Evolutionary conservation across 1,139 yeast genomes (phyloP), one percentile per base, ranked within the genome.

Genomic region (Yamadazyma friedrichii): DNA sequence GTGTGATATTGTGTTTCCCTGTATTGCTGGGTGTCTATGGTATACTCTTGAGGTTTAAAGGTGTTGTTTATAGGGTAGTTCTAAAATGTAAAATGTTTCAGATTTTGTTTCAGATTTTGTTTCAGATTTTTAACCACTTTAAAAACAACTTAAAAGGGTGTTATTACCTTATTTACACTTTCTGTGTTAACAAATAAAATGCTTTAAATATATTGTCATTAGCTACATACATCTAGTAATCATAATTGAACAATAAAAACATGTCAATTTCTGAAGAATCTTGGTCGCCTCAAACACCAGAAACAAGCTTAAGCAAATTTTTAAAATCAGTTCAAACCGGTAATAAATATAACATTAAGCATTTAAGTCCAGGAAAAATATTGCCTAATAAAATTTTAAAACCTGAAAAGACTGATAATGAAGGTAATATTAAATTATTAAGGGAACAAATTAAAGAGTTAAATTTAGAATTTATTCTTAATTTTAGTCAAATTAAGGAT

Each of bases 271-370:
- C 24, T 20, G 24, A 20, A 6, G 8, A 20, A 20, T 20, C 8
- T 20, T 20, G 24, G 24, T 6, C 24, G 8, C 24, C 24, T 20
- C 24, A 5, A 6, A 20, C 24, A 20, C 24, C 24, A 20, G 16
- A 32, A 9, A 32, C 35, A 6, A 32, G 35, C 9, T 32, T 17
- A 12, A 16, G 26, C 3, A 42, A 24, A 12, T 42, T 34, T 30
- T n/a, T 38, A 15, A 39, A 34, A 36, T 15, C 39, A 12, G 31
- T 42, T 16, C 31, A 38, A 16, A 15, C 28, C n/a, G 37, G 39
- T 12, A 35, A 42, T 15, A 32, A 29, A 11, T 42, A 42, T 31
- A 29, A 42, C n/a, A 42, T 42, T 16, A 35, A 33, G n/a, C 6
- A 29, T 30, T 5, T 37, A 11, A 20, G 8, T 20, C 28, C 28